Evolutionary conservation across 2,329 filamentous ascomycete species (phyloP), one percentile per base, ranked within the genome.

Genomic region (Corynespora cassiicola): DNA sequence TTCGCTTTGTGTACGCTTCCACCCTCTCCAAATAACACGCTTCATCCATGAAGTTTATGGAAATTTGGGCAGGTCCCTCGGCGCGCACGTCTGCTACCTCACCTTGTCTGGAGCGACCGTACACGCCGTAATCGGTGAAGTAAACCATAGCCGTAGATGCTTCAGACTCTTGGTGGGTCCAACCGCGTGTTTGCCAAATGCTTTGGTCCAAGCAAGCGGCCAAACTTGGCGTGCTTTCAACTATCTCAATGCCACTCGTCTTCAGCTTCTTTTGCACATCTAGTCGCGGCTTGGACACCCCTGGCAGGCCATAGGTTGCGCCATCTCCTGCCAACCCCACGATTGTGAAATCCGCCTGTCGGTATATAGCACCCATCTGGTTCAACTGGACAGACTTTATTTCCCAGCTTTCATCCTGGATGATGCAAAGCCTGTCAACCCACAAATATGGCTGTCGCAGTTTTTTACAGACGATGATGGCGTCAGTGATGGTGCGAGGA

Each of bases 341-440:
- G 5, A 46, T 31, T 1, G 39, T 43, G 6, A 46, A 23, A 5
- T 10, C 15, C 5, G 42, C 38, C 18, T 31, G 27, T 16, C 22
- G 15, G 7, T 41, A 50, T 15, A 50, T 37, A 15, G 14, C 27
- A n/a, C 21, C 38, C 36, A 50, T 46, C 22, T 50, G 39, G 5
- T 38, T 16, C 2, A 50, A 28, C 11, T 43, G 36, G 7, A 30
- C 18, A 9, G 31, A 20, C 11, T 35, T 26, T 2, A 24, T 5
- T 9, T 26, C 15, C n/a, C 18, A 11, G n/a, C 3, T 5, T 4
- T 25, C 22, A 17, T 44, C 36, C 16, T 47, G 36, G 15, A 38
- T 15, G 15, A 44, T 38, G 11, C 44, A 44, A 9, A 44, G 18
- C 9, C 40, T 15, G 12, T 44, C 36, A 6, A 47, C 21, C 36